Base-by-base conservation (phyloP, 345 rosid genomes). In the Lumnitzera racemosa region DNA sequence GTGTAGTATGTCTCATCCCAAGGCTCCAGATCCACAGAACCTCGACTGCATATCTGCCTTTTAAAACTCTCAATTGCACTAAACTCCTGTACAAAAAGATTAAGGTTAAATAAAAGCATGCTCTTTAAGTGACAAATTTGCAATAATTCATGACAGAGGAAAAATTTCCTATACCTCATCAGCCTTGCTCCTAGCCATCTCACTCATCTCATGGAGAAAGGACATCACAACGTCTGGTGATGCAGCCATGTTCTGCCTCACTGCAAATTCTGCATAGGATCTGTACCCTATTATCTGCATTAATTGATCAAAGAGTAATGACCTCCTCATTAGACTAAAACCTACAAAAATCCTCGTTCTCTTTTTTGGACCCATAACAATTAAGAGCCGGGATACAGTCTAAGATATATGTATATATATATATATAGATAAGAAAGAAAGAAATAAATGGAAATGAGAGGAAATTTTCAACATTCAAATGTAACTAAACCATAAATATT, bases 1-100 rank as follows among this genome's bases (percentile, higher is more conserved):
- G 96, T 80, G 70, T 87, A 90, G 74, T 87, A 83, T 24, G 95
- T 70, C 74, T 92, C 97, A 76, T 92, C 99, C 99, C 97, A 92
- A 56, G 97, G 97, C 74, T 92, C 91, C 62, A 92, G 65, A 69
- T 82, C 95, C 65, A 67, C 69, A 61, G 58, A 61, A 61, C 59
- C 59, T 48, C 78, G 69, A 64, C 90, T 83, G 72, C 83, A 74
- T 49, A 73, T 71, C 66, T 78, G 72, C 72, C 83, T 73, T 81
- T 90, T 92, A 55, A 85, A 83, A 36, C 79, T 72, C 75, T 76
- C 70, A 66, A 90, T 84, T 59, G 71, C 68, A 63, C 73, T 67
- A 77, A 80, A 82, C 76, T 89, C 98, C 98, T 92, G 62, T 27
- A 68, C 31, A 23, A 49, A 74, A 57, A 61, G 69, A 56, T 58